These are phyloP conservation scores for Gymnopus androsaceus DNA, from an alignment of 1,284 basidiomycete species.

Conservation along the genomic window DNA sequence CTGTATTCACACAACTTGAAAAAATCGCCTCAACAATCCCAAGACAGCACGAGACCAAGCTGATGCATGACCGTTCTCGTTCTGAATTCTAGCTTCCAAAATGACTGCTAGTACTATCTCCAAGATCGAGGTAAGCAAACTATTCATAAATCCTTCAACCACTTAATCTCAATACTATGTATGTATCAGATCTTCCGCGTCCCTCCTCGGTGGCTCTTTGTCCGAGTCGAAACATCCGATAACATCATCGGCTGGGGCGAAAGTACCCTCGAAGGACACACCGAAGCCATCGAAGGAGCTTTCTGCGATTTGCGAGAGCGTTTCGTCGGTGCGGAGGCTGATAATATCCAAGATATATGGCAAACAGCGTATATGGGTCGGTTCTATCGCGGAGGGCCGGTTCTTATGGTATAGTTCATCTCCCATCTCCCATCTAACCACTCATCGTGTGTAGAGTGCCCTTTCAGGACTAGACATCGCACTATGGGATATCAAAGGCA, in stretches of 20 bases:
- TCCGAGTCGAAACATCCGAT: constrained; percentile 68
- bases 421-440: not conserved
- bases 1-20: no score
- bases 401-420: constrained; percentile 58
- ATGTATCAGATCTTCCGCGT: constrained; percentile 60
- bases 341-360: constrained; percentile 75
- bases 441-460: constrained; percentile 30
- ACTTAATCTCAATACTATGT: not conserved
- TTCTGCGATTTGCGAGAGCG: constrained; percentile 61
- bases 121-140: constrained; percentile 15
- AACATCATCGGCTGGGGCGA: constrained; percentile 75
- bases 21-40: no score
- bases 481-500: constrained; percentile 80
- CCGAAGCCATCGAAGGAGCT: constrained; percentile 77
- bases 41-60: not conserved
- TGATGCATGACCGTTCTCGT: not conserved
- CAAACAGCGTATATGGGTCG: constrained; percentile 65
- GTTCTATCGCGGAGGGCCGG: constrained; percentile 76
- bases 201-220: constrained; percentile 77
- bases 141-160: not conserved
- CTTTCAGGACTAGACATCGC: constrained; percentile 45
- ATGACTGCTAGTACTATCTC: constrained; percentile 7
- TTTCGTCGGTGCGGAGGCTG: constrained; percentile 68
- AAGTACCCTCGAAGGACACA: constrained; percentile 69
- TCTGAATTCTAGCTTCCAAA: not conserved